phyloP scores from a whole-genome alignment of 108 stramenopile species.

The Discostella stelligeroides region DNA sequence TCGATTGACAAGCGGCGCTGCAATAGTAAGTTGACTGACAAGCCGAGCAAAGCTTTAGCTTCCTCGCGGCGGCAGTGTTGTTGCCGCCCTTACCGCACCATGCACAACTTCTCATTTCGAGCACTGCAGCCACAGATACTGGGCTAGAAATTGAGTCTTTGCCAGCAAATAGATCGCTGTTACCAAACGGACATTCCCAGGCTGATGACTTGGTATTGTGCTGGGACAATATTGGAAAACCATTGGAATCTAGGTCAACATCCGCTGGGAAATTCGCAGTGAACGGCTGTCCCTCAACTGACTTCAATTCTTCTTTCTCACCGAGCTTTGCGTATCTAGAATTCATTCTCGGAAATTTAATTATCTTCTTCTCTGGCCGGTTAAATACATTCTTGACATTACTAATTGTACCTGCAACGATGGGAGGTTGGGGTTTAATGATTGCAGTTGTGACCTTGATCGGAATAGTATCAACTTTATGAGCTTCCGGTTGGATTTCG shows the following conservation, averaged over 20 bases:
- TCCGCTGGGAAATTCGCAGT: background rate
- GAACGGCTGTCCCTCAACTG: background rate
- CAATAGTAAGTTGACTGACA: background rate
- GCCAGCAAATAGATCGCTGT: background rate
- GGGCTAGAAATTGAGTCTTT: background rate
- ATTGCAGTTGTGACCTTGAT: too few relatives aligned
- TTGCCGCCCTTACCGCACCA: background rate
- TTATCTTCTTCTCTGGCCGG: background rate
- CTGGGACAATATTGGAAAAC: background rate
- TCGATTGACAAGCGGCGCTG: background rate
- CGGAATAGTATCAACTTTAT: too few relatives aligned
- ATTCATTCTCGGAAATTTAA: background rate
- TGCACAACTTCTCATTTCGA: background rate
- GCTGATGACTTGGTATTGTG: background rate
- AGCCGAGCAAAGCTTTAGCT: constrained; percentile 1
- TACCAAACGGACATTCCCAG: background rate
- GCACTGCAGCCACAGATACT: background rate
- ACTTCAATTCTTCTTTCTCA: background rate
- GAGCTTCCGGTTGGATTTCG: too few relatives aligned
- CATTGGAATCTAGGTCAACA: background rate
- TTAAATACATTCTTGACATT: too few relatives aligned
- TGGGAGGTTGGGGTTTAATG: too few relatives aligned
- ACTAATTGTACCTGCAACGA: too few relatives aligned
- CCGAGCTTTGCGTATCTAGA: background rate
- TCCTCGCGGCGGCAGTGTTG: background rate